Percentiles rank a stretch among this genome's conserved stretches.
Conservation (phyloP, 768 basidiomycete species). For the Agaricus bisporus region DNA sequence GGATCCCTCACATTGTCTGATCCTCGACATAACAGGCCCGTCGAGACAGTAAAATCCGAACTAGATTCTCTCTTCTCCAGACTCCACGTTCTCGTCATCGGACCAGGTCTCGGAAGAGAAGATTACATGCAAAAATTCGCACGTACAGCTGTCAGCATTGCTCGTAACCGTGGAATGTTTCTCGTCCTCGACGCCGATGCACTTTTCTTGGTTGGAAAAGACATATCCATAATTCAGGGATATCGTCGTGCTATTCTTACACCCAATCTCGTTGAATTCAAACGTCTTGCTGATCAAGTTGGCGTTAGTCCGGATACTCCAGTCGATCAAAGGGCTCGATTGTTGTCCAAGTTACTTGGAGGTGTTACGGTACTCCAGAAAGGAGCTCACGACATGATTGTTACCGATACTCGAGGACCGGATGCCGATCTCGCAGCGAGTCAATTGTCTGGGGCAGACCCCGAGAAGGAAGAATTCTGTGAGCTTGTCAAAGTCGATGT, state of each 20-base stretch:
- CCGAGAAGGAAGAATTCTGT: conserved; percentile 43
- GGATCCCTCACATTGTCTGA: not conserved
- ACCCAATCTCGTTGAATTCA: conserved; percentile 93
- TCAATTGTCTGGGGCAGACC: conserved; percentile 35
- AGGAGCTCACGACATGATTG: conserved; percentile 76
- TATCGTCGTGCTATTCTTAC: conserved; percentile 87
- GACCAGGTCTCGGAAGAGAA: conserved; percentile 91
- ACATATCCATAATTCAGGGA: conserved; percentile 69
- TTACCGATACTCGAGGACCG: conserved; percentile 63
- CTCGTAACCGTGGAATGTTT: conserved; percentile 71
- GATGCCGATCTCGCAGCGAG: conserved; percentile 40
- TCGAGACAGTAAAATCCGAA: conserved; percentile 40
- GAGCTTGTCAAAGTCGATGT: conserved; percentile 63
- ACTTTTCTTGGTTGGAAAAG: conserved; percentile 75
- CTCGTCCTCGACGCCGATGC: conserved; percentile 95
- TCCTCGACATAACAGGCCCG: conserved; percentile 29
- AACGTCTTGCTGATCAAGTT: conserved; percentile 69
- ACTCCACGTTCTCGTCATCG: conserved; percentile 88
- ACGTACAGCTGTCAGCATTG: conserved; percentile 66
- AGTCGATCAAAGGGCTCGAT: conserved; percentile 50
- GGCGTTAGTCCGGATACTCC: conserved; percentile 55
- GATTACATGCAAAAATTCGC: conserved; percentile 86
- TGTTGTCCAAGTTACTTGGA: conserved; percentile 70
- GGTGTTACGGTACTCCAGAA: conserved; percentile 91
- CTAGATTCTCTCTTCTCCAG: conserved; percentile 71